Conservation (phyloP, 495 filamentous ascomycete genomes). For the Lasiosphaeris hirsuta region DNA sequence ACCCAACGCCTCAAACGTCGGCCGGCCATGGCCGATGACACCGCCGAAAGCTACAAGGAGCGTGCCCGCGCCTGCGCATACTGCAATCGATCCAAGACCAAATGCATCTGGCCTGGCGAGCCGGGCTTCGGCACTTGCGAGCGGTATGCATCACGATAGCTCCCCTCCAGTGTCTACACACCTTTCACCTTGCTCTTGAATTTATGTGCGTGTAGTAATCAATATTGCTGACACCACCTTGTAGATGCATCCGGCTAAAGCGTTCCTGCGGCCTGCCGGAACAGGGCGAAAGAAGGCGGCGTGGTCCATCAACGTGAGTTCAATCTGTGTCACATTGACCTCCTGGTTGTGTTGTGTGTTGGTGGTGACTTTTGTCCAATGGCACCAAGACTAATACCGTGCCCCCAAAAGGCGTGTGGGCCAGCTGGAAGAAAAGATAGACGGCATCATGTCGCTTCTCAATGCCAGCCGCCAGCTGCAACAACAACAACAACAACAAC, state of each 20-base stretch:
- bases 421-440: conserved; percentile 32
- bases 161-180: too few relatives aligned
- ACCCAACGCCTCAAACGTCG: too few relatives aligned
- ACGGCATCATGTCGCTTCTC: conserved; percentile 29
- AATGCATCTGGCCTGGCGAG: conserved; percentile 16
- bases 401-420: conserved; percentile 21
- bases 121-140: conserved; percentile 6
- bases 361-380: background rate
- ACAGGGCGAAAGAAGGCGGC: background rate
- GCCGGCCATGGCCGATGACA: conserved; percentile 8
- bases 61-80: conserved; percentile 14
- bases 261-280: conserved; percentile 10
- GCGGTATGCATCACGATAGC: background rate
- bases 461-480: conserved; percentile 20
- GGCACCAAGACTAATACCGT: too few relatives aligned
- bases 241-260: conserved; percentile 5
- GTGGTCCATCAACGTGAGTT: conserved; percentile 15
- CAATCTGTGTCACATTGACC: background rate
- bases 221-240: background rate
- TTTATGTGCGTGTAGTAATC: background rate
- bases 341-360: background rate
- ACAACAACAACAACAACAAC: too few relatives aligned
- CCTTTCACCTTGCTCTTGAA: background rate
- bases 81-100: conserved; percentile 21
- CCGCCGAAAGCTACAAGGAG: background rate